Evolutionary conservation across 169 alveolate genomes (phyloP), one percentile per base, ranked within the genome.

Genomic region (Cyclospora cayetanensis): DNA sequence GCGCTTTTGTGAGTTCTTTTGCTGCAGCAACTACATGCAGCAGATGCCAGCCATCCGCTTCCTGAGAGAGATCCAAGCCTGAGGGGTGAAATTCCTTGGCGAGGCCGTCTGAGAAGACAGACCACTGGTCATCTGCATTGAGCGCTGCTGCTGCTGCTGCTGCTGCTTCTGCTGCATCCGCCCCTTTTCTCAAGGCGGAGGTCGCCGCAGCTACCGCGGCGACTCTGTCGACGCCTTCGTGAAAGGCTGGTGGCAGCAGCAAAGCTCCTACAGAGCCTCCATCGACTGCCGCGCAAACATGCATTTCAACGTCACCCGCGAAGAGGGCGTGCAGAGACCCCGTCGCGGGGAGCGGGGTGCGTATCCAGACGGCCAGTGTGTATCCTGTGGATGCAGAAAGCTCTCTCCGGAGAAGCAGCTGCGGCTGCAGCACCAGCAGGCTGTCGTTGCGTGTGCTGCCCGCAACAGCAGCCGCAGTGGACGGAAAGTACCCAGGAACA

Each of bases 61-160:
- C 85, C 0, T 5, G 63, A 0, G 37, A 22, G 3, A 74, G 22
- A 39, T 46, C 52, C 41, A 74, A 20, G 22, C 85, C 85, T 27
- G 85, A 74, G 29, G 85, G 85, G 41, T 4, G 41, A 22, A 22
- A 4, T 20, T 74, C 85, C n/a, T 63, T 11, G 1, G 63, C 53
- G 0, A 74, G 25, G 34, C 85, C 85, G 60, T 74, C 85, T 4
- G 85, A 74, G 39, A 22, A 29, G 20, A 74, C 85, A 41, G 85
- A 74, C 85, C 85, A 74, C 85, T 74, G 85, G 85, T 39, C 85
- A 74, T 74, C 85, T 0, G 15, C 83, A 9, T 46, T 53, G 4
- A n/a, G 27, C 15, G 83, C 83, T 34, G 83, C 83, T 34, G 83
- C 83, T 34, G 83, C 83, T n/a, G 85, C 85, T 39, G 85, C 85